Percentiles rank a stretch among this genome's conserved stretches.
phyloP scores from a whole-genome alignment of 2,329 filamentous ascomycete genomes.

The Aspergillus nomiae region DNA sequence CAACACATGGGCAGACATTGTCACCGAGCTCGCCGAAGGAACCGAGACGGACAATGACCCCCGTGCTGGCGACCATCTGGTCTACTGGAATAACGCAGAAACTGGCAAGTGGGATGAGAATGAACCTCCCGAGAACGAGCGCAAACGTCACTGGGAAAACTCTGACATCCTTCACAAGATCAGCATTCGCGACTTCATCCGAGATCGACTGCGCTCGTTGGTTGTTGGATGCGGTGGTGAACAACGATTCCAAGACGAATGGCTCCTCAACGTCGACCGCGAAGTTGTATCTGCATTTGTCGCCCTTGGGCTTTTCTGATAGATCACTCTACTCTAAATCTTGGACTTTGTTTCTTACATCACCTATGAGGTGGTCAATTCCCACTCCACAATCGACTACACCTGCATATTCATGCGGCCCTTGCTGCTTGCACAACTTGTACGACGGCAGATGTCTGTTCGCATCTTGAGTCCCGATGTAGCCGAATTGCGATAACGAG shows the following conservation, averaged over 20 bases:
- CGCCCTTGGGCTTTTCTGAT: slow-evolving; percentile 38
- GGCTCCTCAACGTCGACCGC: slow-evolving; percentile 46
- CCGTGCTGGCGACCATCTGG: slow-evolving; percentile 43
- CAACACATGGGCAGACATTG: slow-evolving; percentile 49
- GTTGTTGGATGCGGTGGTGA: slow-evolving; percentile 43
- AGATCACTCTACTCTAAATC: neutral
- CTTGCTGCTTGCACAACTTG: neutral
- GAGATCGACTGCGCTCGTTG: slow-evolving; percentile 42
- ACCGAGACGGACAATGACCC: slow-evolving; percentile 37
- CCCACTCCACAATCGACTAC: neutral
- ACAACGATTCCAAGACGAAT: slow-evolving; percentile 45
- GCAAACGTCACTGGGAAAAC: slow-evolving; percentile 43
- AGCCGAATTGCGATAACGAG: neutral
- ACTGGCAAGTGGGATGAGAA: slow-evolving; percentile 36
- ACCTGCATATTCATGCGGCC: neutral
- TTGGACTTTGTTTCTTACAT: neutral
- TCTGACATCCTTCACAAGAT: slow-evolving; percentile 46
- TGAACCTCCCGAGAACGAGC: slow-evolving; percentile 44
- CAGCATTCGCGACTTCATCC: slow-evolving; percentile 48
- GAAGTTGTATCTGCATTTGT: slow-evolving; percentile 45
- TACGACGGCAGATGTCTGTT: neutral
- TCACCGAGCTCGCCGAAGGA: slow-evolving; percentile 48
- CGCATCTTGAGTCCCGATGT: neutral
- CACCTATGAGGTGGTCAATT: neutral
- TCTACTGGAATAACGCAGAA: slow-evolving; percentile 40